Base-by-base conservation (phyloP, 2,329 filamentous ascomycete species). In the Capronia americana region DNA sequence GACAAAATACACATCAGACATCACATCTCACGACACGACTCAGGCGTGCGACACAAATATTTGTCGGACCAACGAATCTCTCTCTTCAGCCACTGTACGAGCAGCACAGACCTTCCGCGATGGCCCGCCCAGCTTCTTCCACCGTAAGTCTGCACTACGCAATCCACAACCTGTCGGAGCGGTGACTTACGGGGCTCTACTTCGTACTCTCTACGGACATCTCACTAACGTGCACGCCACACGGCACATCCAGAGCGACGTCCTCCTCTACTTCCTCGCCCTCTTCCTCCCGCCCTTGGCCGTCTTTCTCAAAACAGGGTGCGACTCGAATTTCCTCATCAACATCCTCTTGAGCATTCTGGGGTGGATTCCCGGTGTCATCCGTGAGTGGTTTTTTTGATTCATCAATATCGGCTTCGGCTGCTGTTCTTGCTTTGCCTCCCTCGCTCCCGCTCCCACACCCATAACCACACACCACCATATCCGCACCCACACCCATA, bases 241-340 rank as follows among this genome's bases (percentile, higher is more conserved):
- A n/a, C 38, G 38, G 38, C 14, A n/a, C 38, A 44, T 44, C 38
- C 23, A 68, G 66, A 68, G 67, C 56, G 71, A 73, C 46, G 64
- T 73, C 23, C 58, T 63, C 44, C 69, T 73, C 56, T 72, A 73
- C 64, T 70, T 96, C 82, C 86, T 96, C 82, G 93, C 93, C 84
- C 84, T 97, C 84, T 84, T 97, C 83, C 87, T 97, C 71, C 93
- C 93, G 62, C 93, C 93, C 77, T 82, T 96, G 63, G 92, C 93
- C 83, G 93, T 97, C 78, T 95, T 96, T 86, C 90, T 97, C 74
- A 93, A 97, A 88, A 88, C 90, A 73, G 93, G 93, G 75, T 96
- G 93, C 82, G 90, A 89, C 77, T 87, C 89, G 72, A 92, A 96
- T 78, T 84, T 97, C 75, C 83, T 94, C 80, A 96, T 97, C 87